A percentile compares a stretch with the other conserved stretches of the same genome.
Conservation (phyloP, 1,284 basidiomycete genomes). For the Trametes pubescens region DNA sequence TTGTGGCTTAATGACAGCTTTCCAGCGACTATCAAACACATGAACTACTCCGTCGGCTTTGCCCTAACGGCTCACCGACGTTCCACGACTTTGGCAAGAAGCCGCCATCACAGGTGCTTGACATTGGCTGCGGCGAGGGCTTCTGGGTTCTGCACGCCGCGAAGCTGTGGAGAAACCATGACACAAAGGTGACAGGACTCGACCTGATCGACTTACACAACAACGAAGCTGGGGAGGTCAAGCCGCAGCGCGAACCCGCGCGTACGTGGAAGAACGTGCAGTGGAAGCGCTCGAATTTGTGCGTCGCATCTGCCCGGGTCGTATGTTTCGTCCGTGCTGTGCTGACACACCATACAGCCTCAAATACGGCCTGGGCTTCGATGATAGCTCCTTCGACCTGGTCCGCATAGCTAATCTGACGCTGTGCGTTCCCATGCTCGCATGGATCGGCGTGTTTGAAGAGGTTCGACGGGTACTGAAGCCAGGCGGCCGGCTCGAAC, state of each 20-base stretch:
- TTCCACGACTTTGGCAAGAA: conserved; percentile 64
- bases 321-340: conserved; percentile 13
- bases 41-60: conserved; percentile 59
- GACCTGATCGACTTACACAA: conserved; percentile 64
- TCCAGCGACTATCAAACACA: conserved; percentile 65
- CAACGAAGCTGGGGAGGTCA: conserved; percentile 41
- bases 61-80: conserved; percentile 57
- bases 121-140: conserved; percentile 76
- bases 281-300: conserved; percentile 74
- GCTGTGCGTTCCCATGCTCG: conserved; percentile 62
- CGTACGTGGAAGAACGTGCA: conserved; percentile 54
- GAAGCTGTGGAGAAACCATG: conserved; percentile 58
- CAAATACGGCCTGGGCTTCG: conserved; percentile 63
- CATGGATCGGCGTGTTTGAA: conserved; percentile 64
- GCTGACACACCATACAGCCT: conserved; percentile 50
- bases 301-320: conserved; percentile 38
- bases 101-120: conserved; percentile 64
- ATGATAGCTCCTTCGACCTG: conserved; percentile 67
- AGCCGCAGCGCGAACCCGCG: conserved; percentile 30
- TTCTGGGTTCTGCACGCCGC: conserved; percentile 70
- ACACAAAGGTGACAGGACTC: conserved; percentile 63
- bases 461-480: conserved; percentile 69
- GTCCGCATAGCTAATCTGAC: conserved; percentile 74
- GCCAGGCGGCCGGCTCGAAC: conserved; percentile 68
- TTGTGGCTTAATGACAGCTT: conserved; percentile 12